Base-by-base conservation (phyloP, 148 eudicot genomes). In the Dianthus caryophyllus region DNA sequence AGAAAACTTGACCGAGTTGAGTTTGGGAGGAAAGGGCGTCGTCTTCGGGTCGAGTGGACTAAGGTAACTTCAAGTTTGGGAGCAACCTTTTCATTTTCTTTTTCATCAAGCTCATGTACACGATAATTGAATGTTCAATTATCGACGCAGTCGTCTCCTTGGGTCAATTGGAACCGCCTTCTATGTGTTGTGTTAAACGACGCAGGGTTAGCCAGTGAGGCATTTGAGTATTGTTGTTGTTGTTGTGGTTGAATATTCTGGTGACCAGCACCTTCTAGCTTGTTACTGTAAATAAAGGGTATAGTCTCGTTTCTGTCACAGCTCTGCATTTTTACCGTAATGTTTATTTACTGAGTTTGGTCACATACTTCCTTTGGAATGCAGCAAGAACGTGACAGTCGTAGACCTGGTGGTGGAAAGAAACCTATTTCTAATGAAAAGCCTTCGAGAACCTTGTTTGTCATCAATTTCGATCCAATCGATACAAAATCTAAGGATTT, bases 21-120 rank as follows among this genome's bases (percentile, higher is more conserved):
- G 68, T 88, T 88, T 82, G 96, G 96, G 55, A 80, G 88, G 70
- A 88, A 86, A 75, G 91, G 96, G 31, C 88, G 85, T 52, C 82
- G 91, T 21, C 82, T 88, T 63, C 87, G 89, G 64, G 81, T 88
- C n/a, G 96, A 88, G 78, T 86, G 96, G 96, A 88, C 91, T n/a
- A 88, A 88, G 96, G 96, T 88, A 73, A 60, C 43, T 18, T 18
- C 26, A 26, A 20, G 31, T 15, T 2, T 30, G 22, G 43, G 57
- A n/a, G 21, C 10, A 47, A 51, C 4, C 8, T 46, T 27, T n/a
- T n/a, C n/a, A n/a, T n/a, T 21, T 61, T 31, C 36, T n/a, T 56
- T 12, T 64, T 27, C 21, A 31, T 64, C 22, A 41, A 21, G 12
- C 20, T 62, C 9, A 36, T 31, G 49, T n/a, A 51, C n/a, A 25